phyloP scores from a whole-genome alignment of 2,329 filamentous ascomycete species.

The Daldinia sp. region DNA sequence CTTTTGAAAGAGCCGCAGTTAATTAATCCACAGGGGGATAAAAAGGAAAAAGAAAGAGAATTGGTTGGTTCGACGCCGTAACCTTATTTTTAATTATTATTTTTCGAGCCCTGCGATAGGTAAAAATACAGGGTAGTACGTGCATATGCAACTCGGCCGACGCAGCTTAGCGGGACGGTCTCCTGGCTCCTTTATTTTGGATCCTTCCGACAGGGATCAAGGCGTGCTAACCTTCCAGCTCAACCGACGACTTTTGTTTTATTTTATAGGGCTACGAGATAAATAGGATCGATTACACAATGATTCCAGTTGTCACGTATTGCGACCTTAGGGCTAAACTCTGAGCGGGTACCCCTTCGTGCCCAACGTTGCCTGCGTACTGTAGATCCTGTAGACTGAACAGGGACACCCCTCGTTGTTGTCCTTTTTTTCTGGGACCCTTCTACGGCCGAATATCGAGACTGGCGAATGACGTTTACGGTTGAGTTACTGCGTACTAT shows the following conservation, averaged over 20 bases:
- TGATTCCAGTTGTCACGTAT: background rate
- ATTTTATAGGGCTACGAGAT: background rate
- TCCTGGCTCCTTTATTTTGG: conserved; percentile 9
- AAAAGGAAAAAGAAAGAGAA: background rate
- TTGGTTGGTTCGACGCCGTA: background rate
- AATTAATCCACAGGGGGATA: background rate
- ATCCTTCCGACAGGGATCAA: conserved; percentile 1
- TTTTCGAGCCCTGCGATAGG: background rate
- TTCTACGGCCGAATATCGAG: background rate
- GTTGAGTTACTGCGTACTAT: background rate
- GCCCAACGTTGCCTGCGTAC: background rate
- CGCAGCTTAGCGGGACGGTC: background rate
- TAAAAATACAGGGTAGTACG: too few relatives aligned
- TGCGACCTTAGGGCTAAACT: background rate
- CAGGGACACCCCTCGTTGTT: background rate
- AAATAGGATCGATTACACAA: background rate
- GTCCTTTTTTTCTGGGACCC: background rate
- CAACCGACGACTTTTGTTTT: background rate
- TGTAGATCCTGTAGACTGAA: background rate
- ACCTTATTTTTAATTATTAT: conserved; percentile 4
- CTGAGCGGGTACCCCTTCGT: background rate
- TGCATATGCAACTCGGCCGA: background rate
- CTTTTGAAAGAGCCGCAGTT: background rate
- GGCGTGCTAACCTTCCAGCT: background rate
- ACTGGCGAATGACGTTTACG: background rate